phyloP scores from a whole-genome alignment of 2,329 filamentous ascomycete genomes.

The Microascus cirrosus region DNA sequence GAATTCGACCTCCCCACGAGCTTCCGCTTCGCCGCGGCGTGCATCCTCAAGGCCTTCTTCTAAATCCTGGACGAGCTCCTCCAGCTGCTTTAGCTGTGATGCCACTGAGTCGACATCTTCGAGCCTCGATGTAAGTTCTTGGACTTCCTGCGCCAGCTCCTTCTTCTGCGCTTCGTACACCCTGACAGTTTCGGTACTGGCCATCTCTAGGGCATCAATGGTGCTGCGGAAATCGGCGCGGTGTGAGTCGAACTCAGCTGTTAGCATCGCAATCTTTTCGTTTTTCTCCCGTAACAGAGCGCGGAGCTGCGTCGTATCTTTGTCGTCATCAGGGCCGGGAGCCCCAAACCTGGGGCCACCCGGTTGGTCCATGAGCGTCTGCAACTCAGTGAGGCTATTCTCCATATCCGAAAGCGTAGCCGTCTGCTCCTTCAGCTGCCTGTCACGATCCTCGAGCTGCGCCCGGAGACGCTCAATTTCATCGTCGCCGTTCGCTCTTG shows the following conservation, averaged over 20 bases:
- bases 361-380: conserved; percentile 52
- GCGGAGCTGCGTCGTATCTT: conserved; percentile 66
- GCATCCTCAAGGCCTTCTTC: conserved; percentile 96
- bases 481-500: conserved; percentile 52
- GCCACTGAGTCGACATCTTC: conserved; percentile 90
- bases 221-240: conserved; percentile 93
- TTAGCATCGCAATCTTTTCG: conserved; percentile 88
- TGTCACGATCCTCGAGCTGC: conserved; percentile 74
- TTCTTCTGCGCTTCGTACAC: conserved; percentile 93
- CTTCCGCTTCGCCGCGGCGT: conserved; percentile 85
- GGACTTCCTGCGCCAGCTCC: conserved; percentile 71
- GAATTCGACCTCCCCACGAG: conserved; percentile 91
- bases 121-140: conserved; percentile 69
- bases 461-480: conserved; percentile 63
- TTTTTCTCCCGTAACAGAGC: conserved; percentile 88
- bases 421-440: conserved; percentile 80
- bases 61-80: conserved; percentile 91
- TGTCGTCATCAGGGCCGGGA: conserved; percentile 37
- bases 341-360: conserved; percentile 3
- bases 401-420: conserved; percentile 83
- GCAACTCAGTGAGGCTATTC: conserved; percentile 67
- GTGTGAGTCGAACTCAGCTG: conserved; percentile 88
- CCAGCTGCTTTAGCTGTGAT: conserved; percentile 82
- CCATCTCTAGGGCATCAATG: conserved; percentile 91
- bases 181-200: conserved; percentile 86